Evolutionary conservation across 305 asterid species (phyloP), one percentile per base, ranked within the genome.

Genomic region (Fraxinus greggii): DNA sequence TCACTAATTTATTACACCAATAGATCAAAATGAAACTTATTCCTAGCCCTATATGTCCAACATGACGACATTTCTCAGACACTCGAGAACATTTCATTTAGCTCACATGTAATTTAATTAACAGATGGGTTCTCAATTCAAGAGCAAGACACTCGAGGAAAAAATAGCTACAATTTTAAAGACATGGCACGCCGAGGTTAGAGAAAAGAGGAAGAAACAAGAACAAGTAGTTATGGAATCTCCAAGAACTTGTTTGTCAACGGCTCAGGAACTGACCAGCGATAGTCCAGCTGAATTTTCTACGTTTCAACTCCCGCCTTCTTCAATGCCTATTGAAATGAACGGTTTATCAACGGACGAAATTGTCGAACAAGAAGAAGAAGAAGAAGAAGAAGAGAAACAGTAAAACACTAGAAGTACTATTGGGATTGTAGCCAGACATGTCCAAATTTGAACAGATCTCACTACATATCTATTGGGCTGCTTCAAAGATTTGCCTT

Each of bases 121-220:
- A 19, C 86, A 88, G 89, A 88, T 88, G 90, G 89, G 89, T 7
- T 85, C 90, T 23, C 78, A 86, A 28, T 88, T 81, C 73, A 84
- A 75, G 74, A 86, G 88, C 48, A 81, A 81, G 75, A 74, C 80
- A 40, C 45, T 88, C n/a, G 77, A 84, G 32, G 86, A 84, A 65
- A 77, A 84, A 65, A 72, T 81, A 3, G 86, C 61, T 1, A 69
- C 29, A n/a, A 67, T 86, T 19, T 40, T 88, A 10, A 83, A 75
- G 76, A 78, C 80, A 82, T 84, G 90, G 90, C 89, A 72, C n/a
- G 78, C 86, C 36, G 77, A 85, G 5, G 89, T 84, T 65, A 83
- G 89, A 80, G 82, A 21, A 2, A 67, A 45, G 69, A 85, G 81
- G 83, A 83, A 48, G 56, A 81, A 80, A 54, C 79, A 33, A 63